These are phyloP conservation scores for Blepharisma japonicum DNA, from an alignment of 73 alveolate genomes.

Conservation along the genomic window DNA sequence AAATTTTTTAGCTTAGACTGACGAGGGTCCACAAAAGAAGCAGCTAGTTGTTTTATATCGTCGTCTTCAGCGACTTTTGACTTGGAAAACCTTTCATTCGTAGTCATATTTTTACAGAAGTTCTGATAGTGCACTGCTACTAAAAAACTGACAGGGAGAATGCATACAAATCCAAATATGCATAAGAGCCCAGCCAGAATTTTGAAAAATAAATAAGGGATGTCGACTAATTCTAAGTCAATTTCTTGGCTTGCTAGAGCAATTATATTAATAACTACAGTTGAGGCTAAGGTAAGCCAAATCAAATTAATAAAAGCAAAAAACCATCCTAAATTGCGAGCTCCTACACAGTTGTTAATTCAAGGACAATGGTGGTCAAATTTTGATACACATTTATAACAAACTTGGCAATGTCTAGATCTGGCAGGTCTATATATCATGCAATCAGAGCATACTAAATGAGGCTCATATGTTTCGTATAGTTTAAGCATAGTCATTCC, in stretches of 20 bases:
- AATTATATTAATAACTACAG: neutral
- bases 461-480: conserved; percentile 31
- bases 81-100: conserved; percentile 19
- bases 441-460: conserved; percentile 53
- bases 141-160: conserved; percentile 1
- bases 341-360: conserved; percentile 79
- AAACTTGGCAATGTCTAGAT: conserved; percentile 60
- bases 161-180: neutral
- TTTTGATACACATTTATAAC: conserved; percentile 63
- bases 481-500: neutral
- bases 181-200: neutral
- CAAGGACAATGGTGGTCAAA: conserved; percentile 82
- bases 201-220: neutral
- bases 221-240: no score
- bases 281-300: neutral
- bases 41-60: no score
- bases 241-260: no score
- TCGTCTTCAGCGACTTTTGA: no score
- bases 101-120: neutral
- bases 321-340: conserved; percentile 6
- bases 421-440: conserved; percentile 50
- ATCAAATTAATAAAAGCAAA: conserved; percentile 15
- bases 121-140: neutral
- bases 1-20: neutral
- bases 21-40: no score